A percentile compares a stretch with the other conserved stretches of the same genome.
Conservation (phyloP, 306 rosid genomes). For the Cajanus cajan region DNA sequence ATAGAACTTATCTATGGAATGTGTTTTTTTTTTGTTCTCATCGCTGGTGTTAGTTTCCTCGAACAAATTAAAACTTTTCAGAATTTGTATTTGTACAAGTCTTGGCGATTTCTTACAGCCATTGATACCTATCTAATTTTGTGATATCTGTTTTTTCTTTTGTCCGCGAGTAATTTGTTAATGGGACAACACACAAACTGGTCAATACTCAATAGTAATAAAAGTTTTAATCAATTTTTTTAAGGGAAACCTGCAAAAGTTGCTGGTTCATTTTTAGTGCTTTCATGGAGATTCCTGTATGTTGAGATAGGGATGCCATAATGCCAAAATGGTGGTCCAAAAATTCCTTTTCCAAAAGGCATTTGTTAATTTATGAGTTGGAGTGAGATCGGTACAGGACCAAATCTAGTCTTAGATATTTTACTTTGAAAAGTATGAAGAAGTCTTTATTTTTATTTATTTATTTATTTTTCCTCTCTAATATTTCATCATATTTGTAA, state of each 20-base stretch:
- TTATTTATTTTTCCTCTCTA: neutral
- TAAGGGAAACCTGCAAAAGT: conserved; percentile 48
- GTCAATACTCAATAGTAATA: conserved; percentile 26
- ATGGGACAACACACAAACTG: conserved; percentile 21
- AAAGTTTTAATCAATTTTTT: conserved; percentile 28
- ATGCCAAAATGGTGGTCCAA: conserved; percentile 83
- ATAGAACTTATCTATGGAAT: neutral
- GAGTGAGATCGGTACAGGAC: conserved; percentile 43
- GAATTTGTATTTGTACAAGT: neutral
- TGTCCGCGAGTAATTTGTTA: conserved; percentile 1
- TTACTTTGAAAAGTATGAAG: conserved; percentile 36
- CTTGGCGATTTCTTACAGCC: neutral
- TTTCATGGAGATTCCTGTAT: conserved; percentile 49
- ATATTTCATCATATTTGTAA: neutral
- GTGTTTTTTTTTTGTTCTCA: neutral
- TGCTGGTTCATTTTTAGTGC: conserved; percentile 51
- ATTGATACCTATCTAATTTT: neutral
- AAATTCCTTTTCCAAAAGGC: conserved; percentile 52
- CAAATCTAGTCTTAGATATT: conserved; percentile 55
- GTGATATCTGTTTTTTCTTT: neutral
- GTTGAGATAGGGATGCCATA: conserved; percentile 52
- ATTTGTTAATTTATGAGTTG: conserved; percentile 42
- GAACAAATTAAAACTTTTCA: neutral
- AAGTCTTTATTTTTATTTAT: neutral
- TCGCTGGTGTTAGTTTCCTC: neutral